These are phyloP conservation scores for Vanilla planifolia DNA, from an alignment of 106 monocot species.

Conservation along the genomic window DNA sequence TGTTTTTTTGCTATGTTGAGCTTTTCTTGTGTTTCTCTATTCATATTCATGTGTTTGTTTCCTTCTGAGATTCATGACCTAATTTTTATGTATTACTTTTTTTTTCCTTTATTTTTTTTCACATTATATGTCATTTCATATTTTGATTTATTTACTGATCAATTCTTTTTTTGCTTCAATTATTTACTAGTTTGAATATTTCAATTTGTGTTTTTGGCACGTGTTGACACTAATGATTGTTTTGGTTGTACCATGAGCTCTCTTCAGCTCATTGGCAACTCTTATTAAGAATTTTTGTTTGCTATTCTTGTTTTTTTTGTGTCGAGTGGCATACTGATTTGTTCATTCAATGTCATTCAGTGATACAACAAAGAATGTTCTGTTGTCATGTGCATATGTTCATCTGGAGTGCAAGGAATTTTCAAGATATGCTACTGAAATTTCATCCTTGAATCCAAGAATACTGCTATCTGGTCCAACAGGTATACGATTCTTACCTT, in stretches of 20 bases:
- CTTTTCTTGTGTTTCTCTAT: too few relatives aligned
- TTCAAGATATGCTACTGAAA: slow-evolving; percentile 56
- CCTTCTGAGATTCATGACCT: too few relatives aligned
- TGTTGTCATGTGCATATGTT: slow-evolving; percentile 73
- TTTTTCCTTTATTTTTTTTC: too few relatives aligned
- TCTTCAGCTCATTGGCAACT: background rate
- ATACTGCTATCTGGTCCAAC: slow-evolving; percentile 84
- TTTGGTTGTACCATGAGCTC: too few relatives aligned
- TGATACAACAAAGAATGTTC: slow-evolving; percentile 74
- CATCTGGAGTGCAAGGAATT: slow-evolving; percentile 86
- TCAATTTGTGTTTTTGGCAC: too few relatives aligned
- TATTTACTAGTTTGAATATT: background rate
- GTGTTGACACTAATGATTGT: too few relatives aligned
- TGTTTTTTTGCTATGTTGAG: too few relatives aligned
- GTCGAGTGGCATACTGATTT: slow-evolving; percentile 1
- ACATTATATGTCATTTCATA: too few relatives aligned
- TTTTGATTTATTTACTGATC: too few relatives aligned
- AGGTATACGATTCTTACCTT: slow-evolving; percentile 31
- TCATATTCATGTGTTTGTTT: too few relatives aligned
- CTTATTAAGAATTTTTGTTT: background rate
- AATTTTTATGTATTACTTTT: too few relatives aligned
- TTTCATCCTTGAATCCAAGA: slow-evolving; percentile 66
- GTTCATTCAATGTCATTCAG: slow-evolving; percentile 25
- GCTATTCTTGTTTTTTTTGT: background rate
- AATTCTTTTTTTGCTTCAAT: slow-evolving; percentile 1